A percentile compares a stretch with the other conserved stretches of the same genome.
Conservation (phyloP, 768 basidiomycete species). For the Mycena vitilis region DNA sequence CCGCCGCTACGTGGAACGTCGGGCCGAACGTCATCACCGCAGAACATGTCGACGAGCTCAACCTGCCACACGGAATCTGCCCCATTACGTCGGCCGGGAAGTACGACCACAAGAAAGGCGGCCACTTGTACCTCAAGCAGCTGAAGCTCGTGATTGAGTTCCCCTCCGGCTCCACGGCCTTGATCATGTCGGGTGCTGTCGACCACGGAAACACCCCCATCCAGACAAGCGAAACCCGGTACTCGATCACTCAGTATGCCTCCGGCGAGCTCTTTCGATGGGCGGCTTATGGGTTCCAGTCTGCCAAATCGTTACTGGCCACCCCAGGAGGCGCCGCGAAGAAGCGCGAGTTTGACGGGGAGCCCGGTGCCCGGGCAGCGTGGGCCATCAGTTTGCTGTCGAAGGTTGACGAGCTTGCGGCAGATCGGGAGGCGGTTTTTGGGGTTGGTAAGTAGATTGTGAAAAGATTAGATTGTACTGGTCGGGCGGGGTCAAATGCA, state of each 20-base stretch:
- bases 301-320: not conserved
- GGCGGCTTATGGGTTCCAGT: constrained; percentile 1
- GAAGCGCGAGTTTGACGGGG: not conserved
- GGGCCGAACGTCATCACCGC: constrained; percentile 4
- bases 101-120: constrained; percentile 18
- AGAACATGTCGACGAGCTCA: constrained; percentile 22
- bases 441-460: not conserved
- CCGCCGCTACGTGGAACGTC: not conserved
- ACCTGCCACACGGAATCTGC: constrained; percentile 24
- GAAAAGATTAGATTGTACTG: too few species aligned
- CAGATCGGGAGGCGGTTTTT: constrained; percentile 14
- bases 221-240: constrained; percentile 28
- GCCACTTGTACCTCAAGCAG: constrained; percentile 23
- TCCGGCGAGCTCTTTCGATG: constrained; percentile 23
- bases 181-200: constrained; percentile 1
- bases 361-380: not conserved
- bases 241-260: constrained; percentile 39
- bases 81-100: constrained; percentile 6
- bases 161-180: constrained; percentile 4
- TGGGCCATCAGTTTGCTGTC: too few species aligned
- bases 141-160: constrained; percentile 38
- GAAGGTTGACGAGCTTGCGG: not conserved
- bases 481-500: too few species aligned
- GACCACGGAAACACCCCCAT: constrained; percentile 33
- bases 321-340: not conserved